phyloP scores from a whole-genome alignment of 2,329 filamentous ascomycete genomes.

The Lasiodiplodia sp. region DNA sequence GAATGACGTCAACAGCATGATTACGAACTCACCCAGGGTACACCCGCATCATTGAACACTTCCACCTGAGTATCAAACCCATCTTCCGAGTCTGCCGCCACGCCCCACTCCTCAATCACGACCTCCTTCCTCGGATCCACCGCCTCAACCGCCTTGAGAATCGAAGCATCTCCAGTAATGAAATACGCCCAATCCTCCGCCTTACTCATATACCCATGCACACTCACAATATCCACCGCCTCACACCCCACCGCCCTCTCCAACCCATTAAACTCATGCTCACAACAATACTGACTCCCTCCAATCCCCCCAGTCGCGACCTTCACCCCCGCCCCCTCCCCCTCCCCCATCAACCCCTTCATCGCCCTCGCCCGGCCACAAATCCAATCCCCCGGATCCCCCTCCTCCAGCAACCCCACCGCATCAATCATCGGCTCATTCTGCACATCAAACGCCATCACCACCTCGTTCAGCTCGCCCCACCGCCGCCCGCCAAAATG shows the following conservation, averaged over 20 bases:
- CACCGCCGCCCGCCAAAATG: conserved; percentile 31
- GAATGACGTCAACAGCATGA: background rate
- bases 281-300: conserved; percentile 30
- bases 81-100: conserved; percentile 25
- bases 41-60: conserved; percentile 32
- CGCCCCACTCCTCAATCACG: conserved; percentile 34
- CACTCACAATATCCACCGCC: conserved; percentile 33
- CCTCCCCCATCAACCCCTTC: conserved; percentile 19
- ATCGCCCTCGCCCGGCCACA: conserved; percentile 31
- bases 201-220: conserved; percentile 33
- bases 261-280: conserved; percentile 31
- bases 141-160: conserved; percentile 22
- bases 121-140: conserved; percentile 27
- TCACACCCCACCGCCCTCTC: conserved; percentile 32
- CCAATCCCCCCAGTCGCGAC: conserved; percentile 33
- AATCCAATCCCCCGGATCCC: conserved; percentile 33
- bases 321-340: conserved; percentile 23
- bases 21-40: conserved; percentile 25
- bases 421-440: conserved; percentile 33
- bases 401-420: conserved; percentile 2
- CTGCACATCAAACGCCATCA: conserved; percentile 34
- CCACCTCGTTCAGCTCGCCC: conserved; percentile 30
- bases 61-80: conserved; percentile 31
- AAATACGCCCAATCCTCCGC: conserved; percentile 32
- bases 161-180: conserved; percentile 30